These are phyloP conservation scores for Orychophragmus violaceus DNA, from an alignment of 345 rosid genomes.

Conservation along the genomic window DNA sequence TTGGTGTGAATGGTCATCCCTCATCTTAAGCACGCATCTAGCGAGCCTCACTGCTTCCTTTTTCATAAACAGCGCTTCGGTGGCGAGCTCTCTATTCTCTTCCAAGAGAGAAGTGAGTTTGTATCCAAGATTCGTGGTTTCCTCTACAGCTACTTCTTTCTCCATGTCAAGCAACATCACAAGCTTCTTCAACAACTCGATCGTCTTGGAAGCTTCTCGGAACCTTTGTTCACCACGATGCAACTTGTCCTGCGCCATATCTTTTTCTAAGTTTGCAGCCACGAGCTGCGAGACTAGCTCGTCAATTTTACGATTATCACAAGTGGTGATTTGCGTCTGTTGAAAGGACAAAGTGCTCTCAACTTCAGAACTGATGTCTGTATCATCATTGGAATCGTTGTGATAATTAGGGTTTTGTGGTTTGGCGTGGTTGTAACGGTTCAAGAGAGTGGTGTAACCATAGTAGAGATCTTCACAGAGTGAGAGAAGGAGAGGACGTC, in stretches of 20 bases:
- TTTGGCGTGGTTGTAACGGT: conserved; percentile 18
- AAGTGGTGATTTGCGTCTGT: neutral
- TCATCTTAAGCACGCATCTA: conserved; percentile 46
- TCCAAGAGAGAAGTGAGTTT: conserved; percentile 37
- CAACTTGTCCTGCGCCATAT: conserved; percentile 27
- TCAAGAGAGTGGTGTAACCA: conserved; percentile 37
- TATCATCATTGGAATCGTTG: neutral
- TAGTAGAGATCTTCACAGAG: conserved; percentile 55
- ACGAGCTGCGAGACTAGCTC: conserved; percentile 39
- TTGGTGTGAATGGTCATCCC: conserved; percentile 49
- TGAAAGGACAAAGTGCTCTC: conserved; percentile 16
- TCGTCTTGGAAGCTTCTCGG: conserved; percentile 41
- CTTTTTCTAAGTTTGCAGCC: conserved; percentile 43
- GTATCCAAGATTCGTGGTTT: conserved; percentile 45
- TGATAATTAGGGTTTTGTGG: conserved; percentile 10
- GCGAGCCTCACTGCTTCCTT: conserved; percentile 52
- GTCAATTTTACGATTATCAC: neutral
- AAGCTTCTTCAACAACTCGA: conserved; percentile 50
- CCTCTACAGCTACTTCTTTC: conserved; percentile 48
- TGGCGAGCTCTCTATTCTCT: conserved; percentile 44
- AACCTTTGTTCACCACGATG: conserved; percentile 23
- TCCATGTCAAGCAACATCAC: conserved; percentile 61
- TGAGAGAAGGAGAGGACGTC: conserved; percentile 49
- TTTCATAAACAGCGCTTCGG: conserved; percentile 44
- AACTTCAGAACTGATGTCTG: conserved; percentile 1